phyloP scores from a whole-genome alignment of 371 early-diverging fungal genomes.

The Batkoa obscura region DNA sequence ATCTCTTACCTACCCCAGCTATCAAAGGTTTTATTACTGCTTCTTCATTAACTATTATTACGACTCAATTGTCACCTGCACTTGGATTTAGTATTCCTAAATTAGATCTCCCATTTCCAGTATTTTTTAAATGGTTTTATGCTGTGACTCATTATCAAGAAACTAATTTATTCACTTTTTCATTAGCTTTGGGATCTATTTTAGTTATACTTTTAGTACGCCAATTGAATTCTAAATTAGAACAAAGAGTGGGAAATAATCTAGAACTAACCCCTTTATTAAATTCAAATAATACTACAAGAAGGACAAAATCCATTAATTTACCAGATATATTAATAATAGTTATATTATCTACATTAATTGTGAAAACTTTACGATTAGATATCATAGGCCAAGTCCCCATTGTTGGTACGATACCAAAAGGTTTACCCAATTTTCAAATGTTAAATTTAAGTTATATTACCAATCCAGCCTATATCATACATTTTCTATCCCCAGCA shows the following conservation, averaged over 20 bases:
- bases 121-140: not conserved
- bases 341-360: not conserved
- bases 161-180: not conserved
- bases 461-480: conserved; percentile 13
- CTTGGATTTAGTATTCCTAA: not conserved
- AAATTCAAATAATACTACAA: not conserved
- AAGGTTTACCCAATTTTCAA: not conserved
- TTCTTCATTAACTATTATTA: not conserved
- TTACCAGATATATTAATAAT: not conserved
- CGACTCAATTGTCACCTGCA: not conserved
- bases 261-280: not conserved
- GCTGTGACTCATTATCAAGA: not conserved
- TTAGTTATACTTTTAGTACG: not conserved
- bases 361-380: not conserved
- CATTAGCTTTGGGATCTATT: not conserved
- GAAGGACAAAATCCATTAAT: not conserved
- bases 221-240: not conserved
- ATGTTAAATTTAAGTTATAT: not conserved
- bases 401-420: not conserved
- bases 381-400: not conserved
- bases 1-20: not conserved
- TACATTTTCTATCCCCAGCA: conserved; percentile 27
- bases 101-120: not conserved
- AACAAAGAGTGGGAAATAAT: not conserved
- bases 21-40: not conserved